Base-by-base conservation (phyloP, 441 rosid species). In the Erysimum cheiri region DNA sequence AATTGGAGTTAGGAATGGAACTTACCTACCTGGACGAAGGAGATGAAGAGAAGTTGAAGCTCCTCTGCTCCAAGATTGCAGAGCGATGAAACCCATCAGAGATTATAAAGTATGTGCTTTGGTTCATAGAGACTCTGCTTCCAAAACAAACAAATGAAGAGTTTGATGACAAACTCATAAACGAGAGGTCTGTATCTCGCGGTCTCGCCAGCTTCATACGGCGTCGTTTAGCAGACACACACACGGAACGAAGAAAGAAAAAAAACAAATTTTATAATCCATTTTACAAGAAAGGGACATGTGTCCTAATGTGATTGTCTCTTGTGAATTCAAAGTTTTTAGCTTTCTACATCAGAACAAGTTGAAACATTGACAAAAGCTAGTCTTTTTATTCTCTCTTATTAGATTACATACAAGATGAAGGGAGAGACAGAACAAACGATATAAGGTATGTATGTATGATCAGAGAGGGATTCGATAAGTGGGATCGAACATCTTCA, bases 401-500 rank as follows among this genome's bases (percentile, higher is more conserved):
- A 50, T 49, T 22, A 58, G 47, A 56, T 6, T 26, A 3, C 12
- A 67, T 6, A 9, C 52, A 73, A 12, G 55, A 22, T 58, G 72
- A 31, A 65, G 59, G n/a, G 53, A 56, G 44, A 35, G 44, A 35
- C 0, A 47, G 49, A 64, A 47, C 70, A 64, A 41, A 39, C 0
- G 33, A 3, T 53, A 55, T 5, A 37, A 8, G 14, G 43, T 63
- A 28, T 62, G 32, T 54, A 28, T 54, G 32, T 52, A 26, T 52
- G 10, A 8, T 60, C 8, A 61, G 55, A 73, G 61, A 58, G 66
- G 78, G 61, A 83, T 85, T 40, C 90, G 80, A 75, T 87, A 93
- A 35, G 97, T 83, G 4, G 90, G 94, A 84, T 93, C 97, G 3
- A 88, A 65, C 96, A 91, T 93, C 84, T 87, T 93, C 84, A 93